phyloP scores from a whole-genome alignment of 441 rosid species.

The Populus hybrid region DNA sequence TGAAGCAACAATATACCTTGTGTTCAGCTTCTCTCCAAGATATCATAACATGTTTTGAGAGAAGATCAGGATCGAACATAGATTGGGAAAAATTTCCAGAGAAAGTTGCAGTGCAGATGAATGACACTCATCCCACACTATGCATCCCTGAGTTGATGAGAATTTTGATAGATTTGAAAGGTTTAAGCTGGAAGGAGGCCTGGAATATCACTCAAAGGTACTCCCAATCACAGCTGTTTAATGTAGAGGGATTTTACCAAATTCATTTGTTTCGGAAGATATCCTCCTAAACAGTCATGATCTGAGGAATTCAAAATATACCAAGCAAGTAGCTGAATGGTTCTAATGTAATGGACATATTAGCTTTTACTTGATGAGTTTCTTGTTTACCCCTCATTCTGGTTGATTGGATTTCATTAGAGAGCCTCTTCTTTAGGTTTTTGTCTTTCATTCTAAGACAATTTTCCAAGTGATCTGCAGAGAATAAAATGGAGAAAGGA shows the following conservation, averaged over 20 bases:
- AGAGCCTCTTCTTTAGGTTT: not conserved
- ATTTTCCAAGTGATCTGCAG: not conserved
- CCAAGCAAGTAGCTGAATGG: not conserved
- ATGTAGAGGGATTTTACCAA: slow-evolving; percentile 79
- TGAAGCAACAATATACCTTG: slow-evolving; percentile 93
- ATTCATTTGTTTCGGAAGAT: not conserved
- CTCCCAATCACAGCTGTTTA: slow-evolving; percentile 20
- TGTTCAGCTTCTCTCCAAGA: slow-evolving; percentile 98
- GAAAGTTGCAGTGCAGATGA: slow-evolving; percentile 50
- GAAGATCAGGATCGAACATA: slow-evolving; percentile 54
- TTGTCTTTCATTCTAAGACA: not conserved
- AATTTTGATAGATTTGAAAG: slow-evolving; percentile 47
- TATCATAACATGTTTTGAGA: slow-evolving; percentile 80
- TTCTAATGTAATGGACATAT: not conserved
- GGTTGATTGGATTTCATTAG: not conserved
- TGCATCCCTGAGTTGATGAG: slow-evolving; percentile 56
- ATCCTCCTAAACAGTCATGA: slow-evolving; percentile 3
- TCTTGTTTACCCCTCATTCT: not conserved
- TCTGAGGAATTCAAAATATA: not conserved
- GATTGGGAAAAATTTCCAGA: slow-evolving; percentile 88
- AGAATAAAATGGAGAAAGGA: not conserved
- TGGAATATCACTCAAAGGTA: slow-evolving; percentile 53
- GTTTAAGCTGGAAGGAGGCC: slow-evolving; percentile 45
- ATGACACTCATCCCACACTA: slow-evolving; percentile 57
- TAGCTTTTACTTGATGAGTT: not conserved